Percentiles rank a stretch among this genome's conserved stretches.
Evolutionary conservation across 129 eudicot genomes (phyloP).

Genomic region (Helichrysum umbraculigerum): DNA sequence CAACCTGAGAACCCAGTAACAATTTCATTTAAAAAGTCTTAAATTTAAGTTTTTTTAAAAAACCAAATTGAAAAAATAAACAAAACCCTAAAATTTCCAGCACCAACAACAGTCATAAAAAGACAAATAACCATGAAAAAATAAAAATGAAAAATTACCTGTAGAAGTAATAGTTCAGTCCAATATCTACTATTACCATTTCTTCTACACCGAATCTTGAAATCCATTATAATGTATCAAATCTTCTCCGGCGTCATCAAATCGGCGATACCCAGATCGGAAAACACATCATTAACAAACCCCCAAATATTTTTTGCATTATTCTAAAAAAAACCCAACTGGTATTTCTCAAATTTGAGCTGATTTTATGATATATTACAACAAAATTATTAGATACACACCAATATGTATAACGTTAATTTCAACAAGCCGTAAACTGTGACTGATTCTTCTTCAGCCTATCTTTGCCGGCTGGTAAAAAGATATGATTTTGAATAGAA

Average conservation of each 20-base stretch:
- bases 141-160: slow-evolving; percentile 39
- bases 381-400: not conserved
- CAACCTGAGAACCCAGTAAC: not conserved
- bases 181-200: slow-evolving; percentile 20
- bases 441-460: slow-evolving; percentile 7
- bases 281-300: slow-evolving; percentile 33
- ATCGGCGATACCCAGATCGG: slow-evolving; percentile 48
- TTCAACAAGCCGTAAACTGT: slow-evolving; percentile 19
- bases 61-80: not conserved
- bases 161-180: slow-evolving; percentile 46
- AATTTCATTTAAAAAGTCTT: slow-evolving; percentile 2
- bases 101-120: slow-evolving; percentile 21
- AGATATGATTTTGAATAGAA: not conserved
- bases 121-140: not conserved
- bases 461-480: slow-evolving; percentile 6
- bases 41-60: slow-evolving; percentile 10
- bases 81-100: slow-evolving; percentile 17
- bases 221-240: slow-evolving; percentile 61
- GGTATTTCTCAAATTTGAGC: slow-evolving; percentile 24
- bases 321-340: slow-evolving; percentile 6
- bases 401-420: not conserved
- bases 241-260: slow-evolving; percentile 44
- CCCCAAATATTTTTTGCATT: slow-evolving; percentile 52
- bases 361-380: slow-evolving; percentile 11
- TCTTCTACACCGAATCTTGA: slow-evolving; percentile 44